These are phyloP conservation scores for Leccinum uliginosum DNA, from an alignment of 768 basidiomycete species.

Conservation along the genomic window DNA sequence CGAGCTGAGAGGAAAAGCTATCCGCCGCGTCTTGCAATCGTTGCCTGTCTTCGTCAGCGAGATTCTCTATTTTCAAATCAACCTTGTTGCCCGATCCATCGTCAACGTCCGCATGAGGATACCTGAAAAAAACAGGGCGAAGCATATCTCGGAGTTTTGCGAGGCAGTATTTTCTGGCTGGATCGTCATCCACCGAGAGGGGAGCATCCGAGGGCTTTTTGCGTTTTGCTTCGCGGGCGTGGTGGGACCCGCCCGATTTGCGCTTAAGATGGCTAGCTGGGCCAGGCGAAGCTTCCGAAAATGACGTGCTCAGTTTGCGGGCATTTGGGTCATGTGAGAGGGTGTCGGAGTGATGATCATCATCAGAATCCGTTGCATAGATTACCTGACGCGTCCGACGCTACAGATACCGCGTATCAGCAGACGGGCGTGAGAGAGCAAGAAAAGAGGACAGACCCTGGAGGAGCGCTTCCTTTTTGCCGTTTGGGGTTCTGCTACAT, in stretches of 20 bases:
- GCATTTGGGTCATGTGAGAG: slow-evolving; percentile 12
- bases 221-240: slow-evolving; percentile 42
- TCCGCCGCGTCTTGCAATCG: slow-evolving; percentile 53
- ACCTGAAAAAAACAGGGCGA: slow-evolving; percentile 63
- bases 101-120: slow-evolving; percentile 50
- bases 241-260: slow-evolving; percentile 40
- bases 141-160: slow-evolving; percentile 72
- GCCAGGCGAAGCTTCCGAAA: slow-evolving; percentile 22
- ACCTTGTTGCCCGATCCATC: slow-evolving; percentile 32
- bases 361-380: slow-evolving; percentile 39
- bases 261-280: slow-evolving; percentile 43
- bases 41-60: slow-evolving; percentile 58
- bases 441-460: slow-evolving; percentile 40
- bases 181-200: slow-evolving; percentile 52
- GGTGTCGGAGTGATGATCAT: slow-evolving; percentile 30
- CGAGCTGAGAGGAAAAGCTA: slow-evolving; percentile 66
- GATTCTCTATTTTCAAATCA: slow-evolving; percentile 47
- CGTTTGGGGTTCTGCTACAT: slow-evolving; percentile 45
- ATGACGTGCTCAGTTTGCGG: slow-evolving; percentile 17
- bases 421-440: slow-evolving; percentile 6
- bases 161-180: slow-evolving; percentile 75
- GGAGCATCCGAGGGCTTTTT: slow-evolving; percentile 42
- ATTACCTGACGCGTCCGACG: slow-evolving; percentile 40
- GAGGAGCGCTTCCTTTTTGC: slow-evolving; percentile 29
- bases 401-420: slow-evolving; percentile 30